Conservation (phyloP, 2,329 filamentous ascomycete species). For the Magnaporthiopsis incrustans region DNA sequence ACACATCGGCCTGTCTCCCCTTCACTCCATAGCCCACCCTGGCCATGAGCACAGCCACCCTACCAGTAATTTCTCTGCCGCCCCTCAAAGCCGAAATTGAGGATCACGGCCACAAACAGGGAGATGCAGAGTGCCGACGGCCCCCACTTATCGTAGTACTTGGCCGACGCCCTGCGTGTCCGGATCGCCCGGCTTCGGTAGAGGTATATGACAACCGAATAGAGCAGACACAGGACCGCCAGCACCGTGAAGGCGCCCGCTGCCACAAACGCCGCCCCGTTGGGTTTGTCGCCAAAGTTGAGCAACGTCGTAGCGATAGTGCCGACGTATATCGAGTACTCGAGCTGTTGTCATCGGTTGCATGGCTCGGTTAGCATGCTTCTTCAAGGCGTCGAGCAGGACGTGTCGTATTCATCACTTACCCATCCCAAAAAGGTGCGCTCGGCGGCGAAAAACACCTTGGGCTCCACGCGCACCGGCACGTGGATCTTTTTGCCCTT, state of each 20-base stretch:
- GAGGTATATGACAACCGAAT: slow-evolving; percentile 76
- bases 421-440: slow-evolving; percentile 93
- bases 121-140: slow-evolving; percentile 69
- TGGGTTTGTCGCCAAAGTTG: slow-evolving; percentile 63
- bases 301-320: slow-evolving; percentile 77
- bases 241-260: slow-evolving; percentile 75
- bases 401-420: slow-evolving; percentile 25
- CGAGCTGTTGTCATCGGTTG: slow-evolving; percentile 48
- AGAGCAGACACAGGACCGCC: slow-evolving; percentile 69
- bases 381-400: no score
- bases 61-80: slow-evolving; percentile 49
- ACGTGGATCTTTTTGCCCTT: slow-evolving; percentile 91
- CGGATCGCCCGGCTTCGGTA: slow-evolving; percentile 84
- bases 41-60: background rate
- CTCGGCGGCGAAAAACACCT: slow-evolving; percentile 95
- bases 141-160: slow-evolving; percentile 85
- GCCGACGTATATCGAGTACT: slow-evolving; percentile 92
- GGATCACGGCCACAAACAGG: slow-evolving; percentile 62
- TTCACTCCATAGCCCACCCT: background rate
- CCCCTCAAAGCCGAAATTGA: slow-evolving; percentile 79
- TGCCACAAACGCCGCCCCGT: slow-evolving; percentile 53
- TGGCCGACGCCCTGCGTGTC: slow-evolving; percentile 65
- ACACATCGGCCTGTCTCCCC: background rate
- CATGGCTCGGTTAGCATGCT: no score
- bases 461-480: slow-evolving; percentile 89